Evolutionary conservation across 2,329 filamentous ascomycete genomes (phyloP), one percentile per base, ranked within the genome.

Genomic region (Apiospora arundinis): DNA sequence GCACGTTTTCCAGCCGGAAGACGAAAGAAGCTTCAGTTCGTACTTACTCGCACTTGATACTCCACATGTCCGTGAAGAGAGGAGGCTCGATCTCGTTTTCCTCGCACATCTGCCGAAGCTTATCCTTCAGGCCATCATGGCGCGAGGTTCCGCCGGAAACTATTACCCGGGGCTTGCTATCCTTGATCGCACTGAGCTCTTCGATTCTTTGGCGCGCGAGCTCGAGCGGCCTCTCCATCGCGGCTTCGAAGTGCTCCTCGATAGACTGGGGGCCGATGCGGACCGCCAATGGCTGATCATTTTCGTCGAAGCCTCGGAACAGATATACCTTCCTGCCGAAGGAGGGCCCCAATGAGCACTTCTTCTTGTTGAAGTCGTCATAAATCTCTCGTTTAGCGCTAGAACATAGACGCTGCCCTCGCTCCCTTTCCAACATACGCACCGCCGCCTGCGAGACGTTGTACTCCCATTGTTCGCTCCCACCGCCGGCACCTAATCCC

Each of bases 381-480:
- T n/a, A n/a, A 4, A 63, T 23, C 9, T 12, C 21, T 3, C 16
- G 21, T 7, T 40, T 40, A 18, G n/a, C 3, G 1, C 6, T 11
- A 3, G 32, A 5, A 3, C 28, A 18, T 18, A 63, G 18, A 3
- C 21, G 56, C 1, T 21, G 56, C 2, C 56, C 56, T 40, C 6
- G 8, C 1, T 63, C 32, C 32, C 12, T 9, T 21, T 63, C 56
- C 8, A 63, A 8, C 9, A 63, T 71, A 63, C 11, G 18, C 16
- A 71, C 16, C 28, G 49, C 65, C 16, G 2, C 25, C 14, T 72
- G 46, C 16, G 44, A 69, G 2, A 72, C 18, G 56, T 65, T 18
- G 32, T 70, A 71, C 60, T 72, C 72, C 72, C 72, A 73, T 16
- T 72, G 44, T 63, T 73, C 72, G 49, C 72, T 72, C 14, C 71